phyloP scores from a whole-genome alignment of 345 rosid genomes.

The Eutrema japonicum region DNA sequence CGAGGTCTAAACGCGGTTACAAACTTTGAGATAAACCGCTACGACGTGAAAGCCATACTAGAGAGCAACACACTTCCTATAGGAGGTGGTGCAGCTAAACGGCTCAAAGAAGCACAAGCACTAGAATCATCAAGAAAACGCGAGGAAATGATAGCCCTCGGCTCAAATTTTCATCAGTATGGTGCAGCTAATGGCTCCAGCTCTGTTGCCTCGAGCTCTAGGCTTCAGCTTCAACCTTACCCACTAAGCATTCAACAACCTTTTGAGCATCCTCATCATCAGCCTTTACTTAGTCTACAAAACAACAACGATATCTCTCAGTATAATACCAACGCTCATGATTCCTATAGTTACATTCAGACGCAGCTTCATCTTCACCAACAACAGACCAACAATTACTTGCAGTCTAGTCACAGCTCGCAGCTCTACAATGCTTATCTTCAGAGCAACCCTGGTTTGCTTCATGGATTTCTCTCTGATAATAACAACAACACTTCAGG shows the following conservation, averaged over 20 bases:
- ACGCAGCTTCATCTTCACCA: slow-evolving; percentile 81
- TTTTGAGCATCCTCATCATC: slow-evolving; percentile 56
- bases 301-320: slow-evolving; percentile 73
- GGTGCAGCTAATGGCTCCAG: slow-evolving; percentile 57
- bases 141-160: slow-evolving; percentile 85
- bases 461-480: slow-evolving; percentile 63
- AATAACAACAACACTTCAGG: slow-evolving; percentile 62
- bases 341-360: slow-evolving; percentile 70
- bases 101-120: slow-evolving; percentile 98
- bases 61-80: slow-evolving; percentile 94
- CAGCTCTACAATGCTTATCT: slow-evolving; percentile 73
- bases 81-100: slow-evolving; percentile 96
- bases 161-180: slow-evolving; percentile 63
- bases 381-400: slow-evolving; percentile 46
- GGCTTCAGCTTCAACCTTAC: slow-evolving; percentile 64
- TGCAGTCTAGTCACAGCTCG: slow-evolving; percentile 55
- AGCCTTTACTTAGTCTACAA: slow-evolving; percentile 68
- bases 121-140: slow-evolving; percentile 80
- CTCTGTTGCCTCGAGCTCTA: slow-evolving; percentile 46
- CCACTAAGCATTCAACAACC: slow-evolving; percentile 69
- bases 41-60: slow-evolving; percentile 93
- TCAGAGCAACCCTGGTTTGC: slow-evolving; percentile 68
- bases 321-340: slow-evolving; percentile 54
- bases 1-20: slow-evolving; percentile 93
- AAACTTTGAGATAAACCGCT: slow-evolving; percentile 94